Percentiles rank a stretch among this genome's conserved stretches.
Evolutionary conservation across 495 filamentous ascomycete genomes (phyloP).

Genomic region (Neurospora discreta): DNA sequence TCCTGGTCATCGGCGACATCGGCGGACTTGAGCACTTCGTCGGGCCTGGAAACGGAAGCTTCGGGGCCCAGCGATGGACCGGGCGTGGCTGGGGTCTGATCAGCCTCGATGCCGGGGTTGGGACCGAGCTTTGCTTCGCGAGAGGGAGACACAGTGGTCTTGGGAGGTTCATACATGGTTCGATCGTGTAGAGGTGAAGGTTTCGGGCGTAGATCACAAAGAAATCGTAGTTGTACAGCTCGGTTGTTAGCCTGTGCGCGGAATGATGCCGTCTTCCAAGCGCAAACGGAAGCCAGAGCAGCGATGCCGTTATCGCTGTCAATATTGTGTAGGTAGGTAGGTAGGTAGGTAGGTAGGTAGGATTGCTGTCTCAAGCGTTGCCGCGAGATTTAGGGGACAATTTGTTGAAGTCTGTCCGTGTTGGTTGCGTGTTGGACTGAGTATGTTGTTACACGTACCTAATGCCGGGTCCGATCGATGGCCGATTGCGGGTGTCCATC

Average conservation of each 20-base stretch:
- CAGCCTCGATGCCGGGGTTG: not conserved
- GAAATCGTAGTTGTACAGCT: not conserved
- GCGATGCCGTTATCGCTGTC: too few relatives aligned
- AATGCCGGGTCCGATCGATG: too few relatives aligned
- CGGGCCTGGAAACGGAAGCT: not conserved
- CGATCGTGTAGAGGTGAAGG: not conserved
- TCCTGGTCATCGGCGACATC: not conserved
- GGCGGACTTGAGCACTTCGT: not conserved
- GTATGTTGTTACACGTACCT: too few relatives aligned
- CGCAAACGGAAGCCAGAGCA: not conserved
- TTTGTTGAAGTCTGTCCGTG: too few relatives aligned
- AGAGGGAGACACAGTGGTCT: not conserved
- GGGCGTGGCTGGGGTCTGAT: not conserved
- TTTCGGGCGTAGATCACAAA: accelerated
- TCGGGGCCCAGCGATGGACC: not conserved
- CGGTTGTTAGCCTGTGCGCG: not conserved
- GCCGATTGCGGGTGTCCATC: too few relatives aligned
- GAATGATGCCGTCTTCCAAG: not conserved
- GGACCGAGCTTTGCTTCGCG: not conserved
- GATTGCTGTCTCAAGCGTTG: too few relatives aligned
- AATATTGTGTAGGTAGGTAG: too few relatives aligned
- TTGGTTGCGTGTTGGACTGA: too few relatives aligned
- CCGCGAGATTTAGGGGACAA: too few relatives aligned
- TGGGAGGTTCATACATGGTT: not conserved
- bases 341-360: too few relatives aligned